A percentile compares a stretch with the other conserved stretches of the same genome.
These are phyloP conservation scores for Cladorrhinum sp. DNA, from an alignment of 2,329 filamentous ascomycete species.

Conservation along the genomic window DNA sequence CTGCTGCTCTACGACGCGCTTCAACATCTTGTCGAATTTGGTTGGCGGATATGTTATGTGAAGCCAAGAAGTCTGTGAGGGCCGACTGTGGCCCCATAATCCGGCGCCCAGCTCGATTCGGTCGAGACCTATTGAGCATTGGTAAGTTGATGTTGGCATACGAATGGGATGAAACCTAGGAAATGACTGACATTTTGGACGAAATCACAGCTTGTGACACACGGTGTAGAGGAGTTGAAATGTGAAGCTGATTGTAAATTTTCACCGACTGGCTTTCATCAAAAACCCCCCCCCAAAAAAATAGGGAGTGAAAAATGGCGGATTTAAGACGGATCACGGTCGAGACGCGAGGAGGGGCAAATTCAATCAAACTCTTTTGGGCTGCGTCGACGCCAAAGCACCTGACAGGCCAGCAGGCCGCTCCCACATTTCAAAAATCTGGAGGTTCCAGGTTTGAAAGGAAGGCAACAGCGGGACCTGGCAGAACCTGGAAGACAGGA, in stretches of 20 bases:
- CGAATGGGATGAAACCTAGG: neutral
- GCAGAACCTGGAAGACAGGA: neutral
- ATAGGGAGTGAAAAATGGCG: neutral
- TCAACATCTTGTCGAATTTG: conserved; percentile 53
- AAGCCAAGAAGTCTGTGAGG: conserved; percentile 55
- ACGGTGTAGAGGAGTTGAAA: neutral
- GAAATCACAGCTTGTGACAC: neutral
- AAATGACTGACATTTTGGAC: conserved; percentile 16
- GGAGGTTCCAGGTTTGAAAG: neutral
- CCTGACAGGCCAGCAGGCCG: conserved; percentile 17
- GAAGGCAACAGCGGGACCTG: neutral
- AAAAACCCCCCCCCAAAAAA: neutral
- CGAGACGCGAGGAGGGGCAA: conserved; percentile 28
- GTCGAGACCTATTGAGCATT: conserved; percentile 24
- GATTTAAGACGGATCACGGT: conserved; percentile 16
- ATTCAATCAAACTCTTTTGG: conserved; percentile 22
- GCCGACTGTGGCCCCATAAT: conserved; percentile 45
- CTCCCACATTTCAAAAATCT: neutral
- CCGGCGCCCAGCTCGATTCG: conserved; percentile 26
- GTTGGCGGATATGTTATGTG: conserved; percentile 67
- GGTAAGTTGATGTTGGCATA: neutral
- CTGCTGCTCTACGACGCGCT: conserved; percentile 42
- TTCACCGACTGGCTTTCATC: neutral
- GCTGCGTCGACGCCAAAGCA: conserved; percentile 25
- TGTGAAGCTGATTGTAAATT: neutral